Percentiles rank a stretch among this genome's conserved stretches.
These are phyloP conservation scores for Boehmeria nivea DNA, from an alignment of 306 rosid species.

Conservation along the genomic window DNA sequence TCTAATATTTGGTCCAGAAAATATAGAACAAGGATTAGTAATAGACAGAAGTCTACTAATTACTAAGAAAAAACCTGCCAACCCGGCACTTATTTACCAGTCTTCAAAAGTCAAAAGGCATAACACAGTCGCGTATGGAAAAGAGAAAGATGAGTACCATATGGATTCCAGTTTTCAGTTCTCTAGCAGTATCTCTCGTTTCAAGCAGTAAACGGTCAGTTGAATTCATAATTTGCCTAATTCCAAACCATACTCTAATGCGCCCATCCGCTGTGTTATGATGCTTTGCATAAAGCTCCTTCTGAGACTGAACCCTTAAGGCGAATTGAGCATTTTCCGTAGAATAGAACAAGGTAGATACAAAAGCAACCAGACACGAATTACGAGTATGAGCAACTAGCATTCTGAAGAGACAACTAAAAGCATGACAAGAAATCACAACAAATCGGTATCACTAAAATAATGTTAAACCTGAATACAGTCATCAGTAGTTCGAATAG, in stretches of 20 bases:
- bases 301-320: constrained; percentile 48
- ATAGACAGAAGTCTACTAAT: too few species aligned
- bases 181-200: constrained; percentile 58
- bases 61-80: too few species aligned
- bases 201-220: constrained; percentile 59
- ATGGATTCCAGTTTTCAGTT: constrained; percentile 81
- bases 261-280: constrained; percentile 77
- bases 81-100: too few species aligned
- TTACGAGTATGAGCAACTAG: not conserved
- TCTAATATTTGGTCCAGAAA: too few species aligned
- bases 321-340: not conserved
- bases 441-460: not conserved
- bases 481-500: constrained; percentile 44
- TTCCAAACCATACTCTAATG: constrained; percentile 80
- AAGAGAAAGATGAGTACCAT: constrained; percentile 38
- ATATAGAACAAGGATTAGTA: too few species aligned
- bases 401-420: not conserved
- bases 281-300: constrained; percentile 56
- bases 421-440: not conserved
- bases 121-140: not conserved
- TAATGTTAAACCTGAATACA: constrained; percentile 50
- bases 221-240: constrained; percentile 78
- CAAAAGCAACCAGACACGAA: not conserved
- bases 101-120: too few species aligned
- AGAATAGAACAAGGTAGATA: not conserved